Conservation (phyloP, 2,329 filamentous ascomycete species). For the Geosmithia putterillii region DNA sequence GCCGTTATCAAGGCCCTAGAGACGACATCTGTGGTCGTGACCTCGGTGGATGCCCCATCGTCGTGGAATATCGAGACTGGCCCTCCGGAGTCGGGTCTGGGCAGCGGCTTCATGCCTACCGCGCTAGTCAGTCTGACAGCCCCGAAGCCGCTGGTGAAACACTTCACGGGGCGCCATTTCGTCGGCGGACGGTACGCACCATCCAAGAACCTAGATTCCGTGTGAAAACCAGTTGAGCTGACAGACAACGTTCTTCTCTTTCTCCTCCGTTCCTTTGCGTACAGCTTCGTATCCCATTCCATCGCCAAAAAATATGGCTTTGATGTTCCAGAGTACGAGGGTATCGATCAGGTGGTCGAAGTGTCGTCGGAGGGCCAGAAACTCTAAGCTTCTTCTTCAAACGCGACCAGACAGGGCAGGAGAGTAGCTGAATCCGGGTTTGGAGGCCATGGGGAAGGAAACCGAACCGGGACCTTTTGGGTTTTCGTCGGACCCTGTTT, state of each 20-base stretch:
- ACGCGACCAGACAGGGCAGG: too few relatives aligned
- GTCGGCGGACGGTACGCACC: conserved; percentile 63
- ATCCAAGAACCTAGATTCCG: too few relatives aligned
- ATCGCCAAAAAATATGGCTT: conserved; percentile 80
- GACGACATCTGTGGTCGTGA: conserved; percentile 61
- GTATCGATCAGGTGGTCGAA: conserved; percentile 83
- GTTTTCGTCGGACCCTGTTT: neutral
- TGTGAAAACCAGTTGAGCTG: neutral
- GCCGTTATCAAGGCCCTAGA: conserved; percentile 68
- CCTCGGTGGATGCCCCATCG: conserved; percentile 84
- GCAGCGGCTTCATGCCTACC: conserved; percentile 67
- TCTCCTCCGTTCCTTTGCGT: neutral
- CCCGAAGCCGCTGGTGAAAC: conserved; percentile 77
- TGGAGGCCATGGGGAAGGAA: too few relatives aligned
- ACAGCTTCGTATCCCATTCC: conserved; percentile 63
- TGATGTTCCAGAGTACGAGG: conserved; percentile 71
- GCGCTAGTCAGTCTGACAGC: conserved; percentile 82
- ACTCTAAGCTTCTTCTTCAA: conserved; percentile 33
- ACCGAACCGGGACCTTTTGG: too few relatives aligned
- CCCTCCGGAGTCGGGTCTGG: conserved; percentile 64
- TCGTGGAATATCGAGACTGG: conserved; percentile 89
- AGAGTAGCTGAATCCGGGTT: too few relatives aligned
- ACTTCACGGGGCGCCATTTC: conserved; percentile 82
- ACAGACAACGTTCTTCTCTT: neutral
- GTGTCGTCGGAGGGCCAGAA: conserved; percentile 39